Evolutionary conservation across 306 rosid genomes (phyloP).

Genomic region (Citrullus amarus): DNA sequence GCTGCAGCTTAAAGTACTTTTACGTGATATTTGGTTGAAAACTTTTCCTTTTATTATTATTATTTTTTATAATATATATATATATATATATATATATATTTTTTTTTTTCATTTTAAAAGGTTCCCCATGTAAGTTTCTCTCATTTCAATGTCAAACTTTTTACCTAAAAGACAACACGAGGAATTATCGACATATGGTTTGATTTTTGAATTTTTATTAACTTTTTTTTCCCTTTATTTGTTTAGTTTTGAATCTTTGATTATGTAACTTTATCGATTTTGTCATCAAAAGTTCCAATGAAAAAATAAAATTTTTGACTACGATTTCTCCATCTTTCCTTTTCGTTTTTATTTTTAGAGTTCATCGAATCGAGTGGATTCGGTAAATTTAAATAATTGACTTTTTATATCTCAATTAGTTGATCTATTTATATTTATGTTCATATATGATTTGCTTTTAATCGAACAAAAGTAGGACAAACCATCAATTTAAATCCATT

Average conservation of each 20-base stretch:
- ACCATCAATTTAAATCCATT: no score
- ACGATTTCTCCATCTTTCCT: no score
- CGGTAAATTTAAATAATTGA: no score
- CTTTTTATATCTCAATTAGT: no score
- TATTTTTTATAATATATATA: neutral
- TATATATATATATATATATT: neutral
- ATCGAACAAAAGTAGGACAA: no score
- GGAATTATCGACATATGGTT: neutral
- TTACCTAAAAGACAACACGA: neutral
- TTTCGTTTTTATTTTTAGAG: no score
- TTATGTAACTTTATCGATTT: neutral
- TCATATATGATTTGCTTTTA: no score
- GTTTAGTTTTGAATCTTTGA: neutral
- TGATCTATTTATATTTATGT: no score
- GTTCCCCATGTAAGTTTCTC: neutral
- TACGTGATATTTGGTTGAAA: constrained; percentile 4
- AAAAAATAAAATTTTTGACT: no score
- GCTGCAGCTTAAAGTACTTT: neutral
- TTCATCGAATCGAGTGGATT: no score
- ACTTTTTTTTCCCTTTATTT: neutral
- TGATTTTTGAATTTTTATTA: neutral
- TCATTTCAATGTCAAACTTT: neutral
- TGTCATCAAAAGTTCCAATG: neutral
- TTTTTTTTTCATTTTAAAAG: neutral
- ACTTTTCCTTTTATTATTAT: neutral